Evolutionary conservation across 2,329 filamentous ascomycete species (phyloP).

Genomic region (Pestalotiopsis sp.): DNA sequence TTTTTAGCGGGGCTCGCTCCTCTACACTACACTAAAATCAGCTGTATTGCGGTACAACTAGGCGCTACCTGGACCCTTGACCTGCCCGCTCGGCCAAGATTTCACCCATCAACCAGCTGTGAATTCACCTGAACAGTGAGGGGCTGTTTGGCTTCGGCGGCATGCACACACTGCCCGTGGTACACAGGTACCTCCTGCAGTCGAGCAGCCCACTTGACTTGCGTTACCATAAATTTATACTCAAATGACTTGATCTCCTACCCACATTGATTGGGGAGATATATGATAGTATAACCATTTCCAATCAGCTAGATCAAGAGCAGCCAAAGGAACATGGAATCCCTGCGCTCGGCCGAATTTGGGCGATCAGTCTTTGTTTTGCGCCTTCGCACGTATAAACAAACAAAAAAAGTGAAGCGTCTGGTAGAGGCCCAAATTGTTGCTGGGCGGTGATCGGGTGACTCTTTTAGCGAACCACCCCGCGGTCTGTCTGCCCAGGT

Average conservation of each 20-base stretch:
- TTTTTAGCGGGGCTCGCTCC: neutral
- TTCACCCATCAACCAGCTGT: too few relatives aligned
- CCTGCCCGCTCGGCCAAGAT: too few relatives aligned
- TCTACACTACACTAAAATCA: too few relatives aligned
- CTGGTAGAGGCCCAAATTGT: neutral
- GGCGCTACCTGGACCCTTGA: too few relatives aligned
- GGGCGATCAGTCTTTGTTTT: neutral
- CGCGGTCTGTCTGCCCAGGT: neutral
- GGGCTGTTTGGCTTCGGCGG: too few relatives aligned
- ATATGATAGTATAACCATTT: neutral
- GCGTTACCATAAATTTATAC: neutral
- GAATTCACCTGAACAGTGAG: too few relatives aligned
- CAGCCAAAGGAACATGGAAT: neutral
- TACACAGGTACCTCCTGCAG: neutral
- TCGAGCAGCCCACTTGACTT: too few relatives aligned
- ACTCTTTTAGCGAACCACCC: neutral
- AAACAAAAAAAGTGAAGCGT: neutral
- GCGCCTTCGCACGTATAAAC: neutral
- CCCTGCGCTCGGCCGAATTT: neutral
- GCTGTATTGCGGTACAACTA: too few relatives aligned
- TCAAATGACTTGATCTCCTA: neutral
- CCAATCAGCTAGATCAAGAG: neutral
- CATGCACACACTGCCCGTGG: too few relatives aligned
- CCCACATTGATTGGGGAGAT: neutral
- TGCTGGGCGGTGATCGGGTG: neutral